Conservation (phyloP, 139 green algal genomes). For the Spirogloea muscicola region DNA sequence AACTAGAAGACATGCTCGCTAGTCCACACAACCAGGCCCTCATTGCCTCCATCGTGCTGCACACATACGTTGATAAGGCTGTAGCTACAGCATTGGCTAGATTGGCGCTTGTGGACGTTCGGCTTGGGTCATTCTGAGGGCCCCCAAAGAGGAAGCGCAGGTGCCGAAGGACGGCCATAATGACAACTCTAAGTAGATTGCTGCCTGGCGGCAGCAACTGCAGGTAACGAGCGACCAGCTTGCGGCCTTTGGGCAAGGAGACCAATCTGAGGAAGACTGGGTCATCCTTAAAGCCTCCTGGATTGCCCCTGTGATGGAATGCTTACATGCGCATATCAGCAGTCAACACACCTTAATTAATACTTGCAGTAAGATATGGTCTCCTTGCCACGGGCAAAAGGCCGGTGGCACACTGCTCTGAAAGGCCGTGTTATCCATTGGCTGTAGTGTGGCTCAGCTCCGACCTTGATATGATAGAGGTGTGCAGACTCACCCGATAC, state of each 20-base stretch:
- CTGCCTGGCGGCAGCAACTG: constrained; percentile 13
- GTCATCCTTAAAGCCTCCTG: constrained; percentile 17
- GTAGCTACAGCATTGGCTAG: constrained; percentile 18
- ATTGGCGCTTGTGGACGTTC: not conserved
- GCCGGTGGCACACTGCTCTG: too few relatives aligned
- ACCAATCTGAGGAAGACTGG: constrained; percentile 38
- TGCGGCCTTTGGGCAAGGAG: constrained; percentile 37
- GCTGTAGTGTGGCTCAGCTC: too few relatives aligned
- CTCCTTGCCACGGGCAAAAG: too few relatives aligned
- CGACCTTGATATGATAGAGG: too few relatives aligned
- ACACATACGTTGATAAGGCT: not conserved
- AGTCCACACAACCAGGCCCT: constrained; percentile 20
- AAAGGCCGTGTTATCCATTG: too few relatives aligned
- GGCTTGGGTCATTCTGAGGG: constrained; percentile 4
- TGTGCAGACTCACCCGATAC: too few relatives aligned
- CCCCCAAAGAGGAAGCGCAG: constrained; percentile 35
- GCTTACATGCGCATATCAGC: too few relatives aligned
- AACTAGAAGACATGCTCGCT: too few relatives aligned
- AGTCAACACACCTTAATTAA: too few relatives aligned
- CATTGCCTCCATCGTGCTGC: not conserved
- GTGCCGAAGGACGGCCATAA: constrained; percentile 35
- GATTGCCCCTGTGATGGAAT: not conserved
- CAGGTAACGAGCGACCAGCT: constrained; percentile 39
- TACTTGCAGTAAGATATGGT: too few relatives aligned
- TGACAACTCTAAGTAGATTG: constrained; percentile 4